Evolutionary conservation across 1,139 yeast species (phyloP).

Genomic region (Geotrichum europaeum): DNA sequence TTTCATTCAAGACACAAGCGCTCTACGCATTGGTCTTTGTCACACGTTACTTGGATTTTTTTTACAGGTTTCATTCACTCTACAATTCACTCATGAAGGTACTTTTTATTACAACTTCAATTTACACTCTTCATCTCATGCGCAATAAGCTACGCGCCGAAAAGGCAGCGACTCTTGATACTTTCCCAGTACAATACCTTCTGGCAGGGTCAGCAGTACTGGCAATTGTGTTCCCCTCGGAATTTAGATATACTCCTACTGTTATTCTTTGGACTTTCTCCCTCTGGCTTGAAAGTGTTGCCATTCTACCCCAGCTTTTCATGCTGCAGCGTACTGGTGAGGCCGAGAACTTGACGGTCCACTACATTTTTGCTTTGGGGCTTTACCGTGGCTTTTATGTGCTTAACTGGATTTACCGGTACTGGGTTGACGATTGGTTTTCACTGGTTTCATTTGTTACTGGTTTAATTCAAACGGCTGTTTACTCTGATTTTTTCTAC

Average conservation of each 20-base stretch:
- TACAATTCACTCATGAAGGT: slow-evolving; percentile 80
- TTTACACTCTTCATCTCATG: slow-evolving; percentile 72
- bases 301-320: slow-evolving; percentile 86
- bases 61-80: slow-evolving; percentile 45
- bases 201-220: slow-evolving; percentile 56
- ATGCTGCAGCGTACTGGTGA: slow-evolving; percentile 86
- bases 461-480: slow-evolving; percentile 76
- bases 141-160: slow-evolving; percentile 45
- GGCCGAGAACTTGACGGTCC: slow-evolving; percentile 81
- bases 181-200: slow-evolving; percentile 70
- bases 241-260: slow-evolving; percentile 36
- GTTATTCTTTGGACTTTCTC: slow-evolving; percentile 44
- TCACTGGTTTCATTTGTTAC: slow-evolving; percentile 70
- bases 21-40: slow-evolving; percentile 72
- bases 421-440: slow-evolving; percentile 56
- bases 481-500: slow-evolving; percentile 93
- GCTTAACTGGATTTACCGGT: slow-evolving; percentile 93
- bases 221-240: slow-evolving; percentile 61
- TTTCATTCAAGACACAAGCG: slow-evolving; percentile 82
- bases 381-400: slow-evolving; percentile 80
- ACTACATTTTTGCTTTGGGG: slow-evolving; percentile 91
- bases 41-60: slow-evolving; percentile 71
- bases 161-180: slow-evolving; percentile 58
- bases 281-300: slow-evolving; percentile 68
- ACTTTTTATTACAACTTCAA: slow-evolving; percentile 67